Base-by-base conservation (phyloP, 2,329 filamentous ascomycete species). In the Calonectria pseudoreteaudii region DNA sequence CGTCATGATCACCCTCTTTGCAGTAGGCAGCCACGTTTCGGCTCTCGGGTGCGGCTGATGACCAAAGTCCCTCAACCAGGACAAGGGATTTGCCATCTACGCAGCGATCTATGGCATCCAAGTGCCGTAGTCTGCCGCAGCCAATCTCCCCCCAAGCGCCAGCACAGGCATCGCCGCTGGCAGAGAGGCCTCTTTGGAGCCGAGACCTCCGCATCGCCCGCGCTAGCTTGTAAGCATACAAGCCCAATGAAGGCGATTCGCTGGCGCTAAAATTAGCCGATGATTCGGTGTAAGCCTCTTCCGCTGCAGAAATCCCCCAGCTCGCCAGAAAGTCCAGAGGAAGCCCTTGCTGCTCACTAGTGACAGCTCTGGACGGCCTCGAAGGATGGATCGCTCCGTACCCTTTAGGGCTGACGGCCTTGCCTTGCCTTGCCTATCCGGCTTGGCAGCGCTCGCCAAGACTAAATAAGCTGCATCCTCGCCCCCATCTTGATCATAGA, bases 1-100 rank as follows among this genome's bases (percentile, higher is more conserved):
- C n/a, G 31, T 30, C 41, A 26, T 36, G 56, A 62, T 62, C 56
- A 8, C 23, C 56, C 34, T 7, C 4, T 9, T 7, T 11, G 34
- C 56, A 41, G 34, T 11, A 60, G 56, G 56, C 56, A 62, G 56
- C 56, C 56, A 62, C 34, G 56, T 62, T 62, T 41, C 56, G 23
- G 23, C 3, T 23, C 56, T 36, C 18, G n/a, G 56, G 18, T 10
- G 34, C n/a, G 23, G 14, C 56, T 62, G 36, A 41, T 34, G n/a
- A 38, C 56, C 36, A 62, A 62, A 62, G 56, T 62, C 34, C 56
- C 56, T 56, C 52, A 7, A 23, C 2, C 20, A 20, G 23, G 11
- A n/a, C 44, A 20, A 6, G 10, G 2, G 20, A 44, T 44, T 47
- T 47, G 44, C 44, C 44, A 9, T 47, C 44, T 23, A 23, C 18